Base-by-base conservation (phyloP, 257 asterid species). In the Solanum bulbocastanum region DNA sequence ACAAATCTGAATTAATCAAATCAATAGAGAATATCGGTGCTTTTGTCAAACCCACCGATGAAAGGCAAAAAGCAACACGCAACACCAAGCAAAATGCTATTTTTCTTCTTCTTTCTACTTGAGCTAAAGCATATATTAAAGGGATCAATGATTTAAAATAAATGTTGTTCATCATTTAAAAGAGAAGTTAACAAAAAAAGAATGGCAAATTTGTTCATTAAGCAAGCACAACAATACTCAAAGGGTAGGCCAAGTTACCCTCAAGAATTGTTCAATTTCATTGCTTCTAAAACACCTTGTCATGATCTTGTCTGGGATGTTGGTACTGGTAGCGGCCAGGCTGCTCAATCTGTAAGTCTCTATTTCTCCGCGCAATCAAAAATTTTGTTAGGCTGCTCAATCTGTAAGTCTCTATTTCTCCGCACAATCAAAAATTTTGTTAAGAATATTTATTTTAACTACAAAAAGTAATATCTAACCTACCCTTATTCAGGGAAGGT, bases 291-390 rank as follows among this genome's bases (percentile, higher is more conserved):
- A 37, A 37, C 87, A 25, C 87, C 87, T 23, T 84, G 5, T 37
- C 87, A 65, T 37, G 79, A 84, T 4, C 87, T 84, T 84, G 87
- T 69, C 6, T 84, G 87, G 87, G 83, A 69, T 69, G 71, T 86
- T 44, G 83, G 87, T 25, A 84, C 87, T 84, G 87, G 87, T n/a
- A 84, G 60, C 14, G 87, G 87, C 78, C 87, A 84, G 58, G 87
- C 87, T 84, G 87, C 87, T 42, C 20, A 84, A 84, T 62, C 87
- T 60, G 87, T 84, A 84, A 32, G 78, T 62, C 20, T 23, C 5
- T 84, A 13, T 58, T 5, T 15, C 15, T 9, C 23, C 83, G 5
- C 3, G 5, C n/a, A n/a, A n/a, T n/a, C n/a, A n/a, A n/a, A n/a
- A n/a, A n/a, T n/a, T n/a, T n/a, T n/a, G n/a, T n/a, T n/a, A 84